Base-by-base conservation (phyloP, 768 basidiomycete species). In the Scleroderma bovista region DNA sequence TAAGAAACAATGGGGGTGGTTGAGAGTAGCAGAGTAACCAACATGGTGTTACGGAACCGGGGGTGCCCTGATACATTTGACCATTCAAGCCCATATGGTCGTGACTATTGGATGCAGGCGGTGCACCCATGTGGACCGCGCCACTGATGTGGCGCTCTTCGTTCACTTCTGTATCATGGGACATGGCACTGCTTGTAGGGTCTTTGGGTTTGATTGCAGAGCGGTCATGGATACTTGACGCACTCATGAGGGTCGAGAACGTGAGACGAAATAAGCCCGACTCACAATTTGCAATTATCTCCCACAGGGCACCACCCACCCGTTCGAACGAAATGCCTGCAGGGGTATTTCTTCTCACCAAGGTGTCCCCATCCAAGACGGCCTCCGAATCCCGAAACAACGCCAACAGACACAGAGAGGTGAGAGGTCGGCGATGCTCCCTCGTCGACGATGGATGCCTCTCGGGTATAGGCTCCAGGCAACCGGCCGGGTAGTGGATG, bases 231-330 rank as follows among this genome's bases (percentile, higher is more conserved):
- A 54, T 47, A 51, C 61, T 59, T 40, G 36, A 23, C 6, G 47
- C 10, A 20, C 45, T 24, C 26, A 29, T 29, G 26, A 29, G 9
- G 9, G 26, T 29, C 26, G 26, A 4, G 26, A 29, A 29, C 4
- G 9, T 29, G 9, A 36, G 13, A 36, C n/a, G 34, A 36, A 13
- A n/a, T 16, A 46, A 22, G 29, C 44, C 6, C 15, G 7, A 59
- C 72, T 57, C 59, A 75, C 76, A 75, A 74, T 51, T 59, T 67
- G 53, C 73, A 77, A 7, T 63, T 55, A 32, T 69, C 65, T 15
- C 72, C 75, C 13, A 68, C 57, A 3, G 71, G 74, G 56, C 74
- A 77, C 68, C 67, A 69, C 1, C 72, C 73, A 19, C 65, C 60
- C 55, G 72, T 71, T 46, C 71, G 69, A 44, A 69, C 54, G 57